Conservation (phyloP, 164 flowering plant species). For the Nymphaea colorata region DNA sequence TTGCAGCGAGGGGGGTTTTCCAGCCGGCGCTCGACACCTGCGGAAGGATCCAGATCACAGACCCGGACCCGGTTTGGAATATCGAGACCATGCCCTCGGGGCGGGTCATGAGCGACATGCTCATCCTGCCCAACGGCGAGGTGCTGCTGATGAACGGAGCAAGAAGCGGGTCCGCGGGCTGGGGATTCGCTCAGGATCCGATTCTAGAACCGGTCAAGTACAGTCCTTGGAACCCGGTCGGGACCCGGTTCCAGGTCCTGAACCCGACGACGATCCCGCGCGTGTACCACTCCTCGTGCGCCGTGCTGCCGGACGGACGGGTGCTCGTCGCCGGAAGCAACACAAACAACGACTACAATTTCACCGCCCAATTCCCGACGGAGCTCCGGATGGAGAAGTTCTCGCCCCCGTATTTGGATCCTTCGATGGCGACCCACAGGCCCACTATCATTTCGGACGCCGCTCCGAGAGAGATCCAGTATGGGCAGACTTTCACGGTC, state of each 20-base stretch:
- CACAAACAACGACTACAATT: conserved; percentile 35
- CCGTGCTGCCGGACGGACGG: conserved; percentile 46
- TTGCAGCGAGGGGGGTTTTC: conserved; percentile 14
- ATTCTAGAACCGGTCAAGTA: conserved; percentile 45
- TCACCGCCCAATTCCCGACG: conserved; percentile 38
- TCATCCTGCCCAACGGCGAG: conserved; percentile 60
- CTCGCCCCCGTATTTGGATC: conserved; percentile 65
- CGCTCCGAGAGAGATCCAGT: conserved; percentile 8
- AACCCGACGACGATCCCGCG: conserved; percentile 34
- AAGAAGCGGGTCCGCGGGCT: conserved; percentile 46
- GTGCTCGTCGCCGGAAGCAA: conserved; percentile 76
- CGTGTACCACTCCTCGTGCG: conserved; percentile 73
- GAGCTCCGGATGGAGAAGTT: conserved; percentile 72
- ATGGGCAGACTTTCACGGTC: conserved; percentile 19
- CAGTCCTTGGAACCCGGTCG: conserved; percentile 10
- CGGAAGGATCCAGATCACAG: conserved; percentile 29
- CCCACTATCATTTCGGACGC: conserved; percentile 13
- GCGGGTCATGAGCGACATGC: conserved; percentile 72
- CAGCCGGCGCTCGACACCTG: conserved; percentile 43
- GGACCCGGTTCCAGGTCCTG: conserved; percentile 28
- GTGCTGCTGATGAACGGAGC: conserved; percentile 77
- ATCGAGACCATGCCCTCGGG: conserved; percentile 59
- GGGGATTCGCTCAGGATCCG: conserved; percentile 48
- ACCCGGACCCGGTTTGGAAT: conserved; percentile 32
- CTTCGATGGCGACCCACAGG: conserved; percentile 9